Percentiles rank a stretch among this genome's conserved stretches.
Evolutionary conservation across 768 basidiomycete genomes (phyloP).

Genomic region (Suillus placidus): DNA sequence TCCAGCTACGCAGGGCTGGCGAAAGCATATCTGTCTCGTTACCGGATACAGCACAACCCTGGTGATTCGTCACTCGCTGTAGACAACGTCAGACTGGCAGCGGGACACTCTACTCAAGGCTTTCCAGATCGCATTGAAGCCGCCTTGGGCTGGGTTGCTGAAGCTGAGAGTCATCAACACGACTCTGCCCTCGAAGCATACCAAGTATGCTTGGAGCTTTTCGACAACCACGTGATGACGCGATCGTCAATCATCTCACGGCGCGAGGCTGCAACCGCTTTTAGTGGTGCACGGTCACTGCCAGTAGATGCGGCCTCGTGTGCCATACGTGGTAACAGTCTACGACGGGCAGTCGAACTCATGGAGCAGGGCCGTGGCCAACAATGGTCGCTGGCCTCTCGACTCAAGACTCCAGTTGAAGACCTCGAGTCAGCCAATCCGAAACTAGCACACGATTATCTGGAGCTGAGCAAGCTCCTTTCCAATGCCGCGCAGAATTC

Average conservation of each 20-base stretch:
- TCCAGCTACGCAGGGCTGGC: not conserved
- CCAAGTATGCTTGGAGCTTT: no score
- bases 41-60: not conserved
- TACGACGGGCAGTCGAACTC: constrained; percentile 25
- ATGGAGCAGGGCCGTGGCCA: constrained; percentile 23
- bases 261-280: no score
- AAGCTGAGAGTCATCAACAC: no score
- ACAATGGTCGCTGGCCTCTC: constrained; percentile 30
- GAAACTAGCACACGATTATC: not conserved
- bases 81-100: not conserved
- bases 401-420: constrained; percentile 22
- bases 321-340: constrained; percentile 15
- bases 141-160: no score
- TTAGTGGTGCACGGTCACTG: no score
- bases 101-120: not conserved
- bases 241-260: no score
- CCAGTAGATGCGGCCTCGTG: constrained; percentile 10
- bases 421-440: not conserved
- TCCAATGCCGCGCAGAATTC: not conserved
- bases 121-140: no score
- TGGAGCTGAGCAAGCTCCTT: not conserved
- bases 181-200: no score
- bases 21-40: not conserved
- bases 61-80: not conserved
- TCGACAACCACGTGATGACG: no score